Evolutionary conservation across 1,139 yeast species (phyloP).

Genomic region (Geotrichum aggregatum): DNA sequence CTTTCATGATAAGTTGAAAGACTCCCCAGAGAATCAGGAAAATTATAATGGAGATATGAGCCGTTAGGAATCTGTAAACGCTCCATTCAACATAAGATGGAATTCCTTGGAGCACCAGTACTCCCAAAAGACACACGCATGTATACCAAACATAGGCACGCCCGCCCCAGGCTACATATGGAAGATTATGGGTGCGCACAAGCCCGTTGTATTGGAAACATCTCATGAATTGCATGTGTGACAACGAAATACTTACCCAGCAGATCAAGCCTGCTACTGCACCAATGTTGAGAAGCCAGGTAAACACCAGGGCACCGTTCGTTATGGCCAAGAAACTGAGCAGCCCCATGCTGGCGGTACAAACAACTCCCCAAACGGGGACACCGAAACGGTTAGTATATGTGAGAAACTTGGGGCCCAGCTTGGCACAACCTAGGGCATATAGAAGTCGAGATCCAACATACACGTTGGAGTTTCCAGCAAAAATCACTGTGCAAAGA

Average conservation of each 20-base stretch:
- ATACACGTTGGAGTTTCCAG: conserved; percentile 51
- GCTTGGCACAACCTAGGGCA: conserved; percentile 48
- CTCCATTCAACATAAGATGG: conserved; percentile 59
- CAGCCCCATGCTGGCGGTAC: conserved; percentile 58
- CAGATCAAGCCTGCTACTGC: conserved; percentile 55
- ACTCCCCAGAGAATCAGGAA: conserved; percentile 52
- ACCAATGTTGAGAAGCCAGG: conserved; percentile 65
- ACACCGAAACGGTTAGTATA: conserved; percentile 45
- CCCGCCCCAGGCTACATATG: conserved; percentile 46
- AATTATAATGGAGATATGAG: conserved; percentile 60
- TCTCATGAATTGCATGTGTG: conserved; percentile 49
- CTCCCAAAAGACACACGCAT: conserved; percentile 48
- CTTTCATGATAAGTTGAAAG: conserved; percentile 43
- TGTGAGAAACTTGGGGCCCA: conserved; percentile 47
- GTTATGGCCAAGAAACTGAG: conserved; percentile 66
- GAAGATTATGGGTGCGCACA: conserved; percentile 22
- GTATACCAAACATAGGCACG: conserved; percentile 65
- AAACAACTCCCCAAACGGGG: conserved; percentile 45
- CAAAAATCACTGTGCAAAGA: conserved; percentile 49
- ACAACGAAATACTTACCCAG: conserved; percentile 53
- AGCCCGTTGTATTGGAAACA: conserved; percentile 52
- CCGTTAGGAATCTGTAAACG: conserved; percentile 57
- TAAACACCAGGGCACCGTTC: conserved; percentile 60
- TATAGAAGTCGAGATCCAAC: conserved; percentile 50
- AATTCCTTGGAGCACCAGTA: conserved; percentile 66